These are phyloP conservation scores for Solanum sparsipilum DNA, from an alignment of 257 asterid genomes.

Conservation along the genomic window DNA sequence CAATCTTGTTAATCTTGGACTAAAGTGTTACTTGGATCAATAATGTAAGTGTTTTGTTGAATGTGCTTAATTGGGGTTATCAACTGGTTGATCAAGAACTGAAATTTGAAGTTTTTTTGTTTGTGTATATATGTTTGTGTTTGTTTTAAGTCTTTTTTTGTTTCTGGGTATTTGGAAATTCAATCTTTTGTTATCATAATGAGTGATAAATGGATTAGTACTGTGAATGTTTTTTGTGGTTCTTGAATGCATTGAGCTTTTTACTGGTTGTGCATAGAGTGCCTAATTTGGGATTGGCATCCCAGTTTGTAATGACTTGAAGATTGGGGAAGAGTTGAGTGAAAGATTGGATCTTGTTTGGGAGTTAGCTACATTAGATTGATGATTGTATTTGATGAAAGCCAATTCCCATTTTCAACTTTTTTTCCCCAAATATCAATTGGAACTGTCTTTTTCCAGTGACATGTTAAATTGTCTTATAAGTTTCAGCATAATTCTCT, in stretches of 20 bases:
- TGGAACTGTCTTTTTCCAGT: neutral
- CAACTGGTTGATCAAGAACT: neutral
- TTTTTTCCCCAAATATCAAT: neutral
- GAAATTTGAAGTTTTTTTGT: neutral
- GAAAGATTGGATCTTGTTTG: slow-evolving; percentile 3
- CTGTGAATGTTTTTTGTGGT: neutral
- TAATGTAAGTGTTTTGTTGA: neutral
- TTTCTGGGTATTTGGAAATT: slow-evolving; percentile 9
- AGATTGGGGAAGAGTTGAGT: slow-evolving; percentile 14
- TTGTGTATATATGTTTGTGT: neutral
- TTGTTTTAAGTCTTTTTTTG: neutral
- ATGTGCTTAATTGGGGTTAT: neutral
- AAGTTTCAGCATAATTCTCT: neutral
- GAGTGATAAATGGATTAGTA: neutral
- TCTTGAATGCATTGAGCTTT: slow-evolving; percentile 2
- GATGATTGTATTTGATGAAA: neutral
- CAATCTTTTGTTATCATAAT: slow-evolving; percentile 1
- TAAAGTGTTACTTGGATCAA: neutral
- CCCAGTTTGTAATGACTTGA: slow-evolving; percentile 1
- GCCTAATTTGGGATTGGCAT: neutral
- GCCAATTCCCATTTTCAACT: slow-evolving; percentile 1
- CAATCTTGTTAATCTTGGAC: neutral
- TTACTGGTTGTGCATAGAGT: neutral
- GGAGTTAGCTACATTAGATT: neutral
- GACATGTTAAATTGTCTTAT: neutral